phyloP scores from a whole-genome alignment of 2,329 filamentous ascomycete species.

The Periconia macrospinosa region DNA sequence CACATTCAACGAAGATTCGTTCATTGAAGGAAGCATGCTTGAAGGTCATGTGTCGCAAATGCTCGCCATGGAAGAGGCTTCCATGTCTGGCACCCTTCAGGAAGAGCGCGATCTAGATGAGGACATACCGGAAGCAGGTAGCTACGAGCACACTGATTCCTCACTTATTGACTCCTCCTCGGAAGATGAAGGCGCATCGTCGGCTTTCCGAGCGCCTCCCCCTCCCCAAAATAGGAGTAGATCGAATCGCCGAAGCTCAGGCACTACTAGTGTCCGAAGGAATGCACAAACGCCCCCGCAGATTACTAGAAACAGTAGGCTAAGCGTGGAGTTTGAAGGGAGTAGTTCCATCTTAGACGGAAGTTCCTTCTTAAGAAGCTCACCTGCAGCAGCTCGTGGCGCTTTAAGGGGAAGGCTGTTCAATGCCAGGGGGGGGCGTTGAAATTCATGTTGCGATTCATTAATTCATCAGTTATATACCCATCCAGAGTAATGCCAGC shows the following conservation, averaged over 20 bases:
- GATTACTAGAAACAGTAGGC: constrained; percentile 14
- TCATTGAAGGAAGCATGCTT: constrained; percentile 50
- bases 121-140: constrained; percentile 55
- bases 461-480: constrained; percentile 1
- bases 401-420: constrained; percentile 29
- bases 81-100: constrained; percentile 49
- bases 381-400: constrained; percentile 34
- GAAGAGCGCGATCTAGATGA: constrained; percentile 55
- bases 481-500: background rate
- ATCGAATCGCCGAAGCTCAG: constrained; percentile 21
- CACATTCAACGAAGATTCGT: constrained; percentile 53
- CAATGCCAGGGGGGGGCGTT: constrained; percentile 9
- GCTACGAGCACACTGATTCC: constrained; percentile 59
- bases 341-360: constrained; percentile 41
- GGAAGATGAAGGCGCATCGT: constrained; percentile 23
- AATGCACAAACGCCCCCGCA: background rate
- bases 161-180: constrained; percentile 48
- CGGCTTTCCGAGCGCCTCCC: constrained; percentile 19
- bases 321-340: constrained; percentile 36
- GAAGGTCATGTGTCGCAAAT: constrained; percentile 41
- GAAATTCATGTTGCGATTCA: background rate
- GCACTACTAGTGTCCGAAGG: background rate
- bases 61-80: constrained; percentile 50
- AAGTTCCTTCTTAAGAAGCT: constrained; percentile 40
- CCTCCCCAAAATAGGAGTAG: constrained; percentile 15